Percentiles rank a stretch among this genome's conserved stretches.
Evolutionary conservation across 192 early-diverging fungal species (phyloP).

Genomic region (Backusella westeae): DNA sequence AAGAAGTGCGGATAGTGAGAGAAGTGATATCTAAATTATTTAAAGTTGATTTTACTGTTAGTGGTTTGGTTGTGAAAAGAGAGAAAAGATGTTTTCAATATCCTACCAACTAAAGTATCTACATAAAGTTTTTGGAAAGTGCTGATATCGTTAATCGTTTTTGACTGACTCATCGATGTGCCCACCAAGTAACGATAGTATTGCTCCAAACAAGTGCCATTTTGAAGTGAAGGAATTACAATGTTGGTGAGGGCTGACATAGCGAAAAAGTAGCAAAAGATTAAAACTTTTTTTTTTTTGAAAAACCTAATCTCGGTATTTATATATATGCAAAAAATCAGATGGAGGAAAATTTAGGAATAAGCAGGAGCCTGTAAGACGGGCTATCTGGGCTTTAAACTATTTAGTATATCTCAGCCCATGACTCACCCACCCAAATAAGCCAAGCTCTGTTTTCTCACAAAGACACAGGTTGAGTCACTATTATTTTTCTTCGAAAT

Average conservation of each 20-base stretch:
- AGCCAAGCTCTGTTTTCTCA: conserved; percentile 4
- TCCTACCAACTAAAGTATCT: conserved; percentile 25
- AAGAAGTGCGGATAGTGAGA: conserved; percentile 17
- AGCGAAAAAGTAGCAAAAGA: conserved; percentile 5
- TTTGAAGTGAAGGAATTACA: conserved; percentile 5
- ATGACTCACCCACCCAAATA: conserved; percentile 2
- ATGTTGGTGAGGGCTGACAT: conserved; percentile 1
- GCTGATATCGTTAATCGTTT: conserved; percentile 2
- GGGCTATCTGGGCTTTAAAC: not conserved
- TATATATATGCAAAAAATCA: conserved; percentile 1
- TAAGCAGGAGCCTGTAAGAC: not conserved
- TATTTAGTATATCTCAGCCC: not conserved
- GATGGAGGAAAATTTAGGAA: not conserved
- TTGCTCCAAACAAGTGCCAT: conserved; percentile 6
- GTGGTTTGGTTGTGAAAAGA: not conserved
- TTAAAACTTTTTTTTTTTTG: not conserved
- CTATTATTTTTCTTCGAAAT: not conserved
- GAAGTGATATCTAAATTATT: conserved; percentile 20
- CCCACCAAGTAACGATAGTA: conserved; percentile 18
- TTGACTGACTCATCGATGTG: conserved; percentile 8
- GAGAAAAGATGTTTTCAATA: not conserved
- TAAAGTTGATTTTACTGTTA: not conserved
- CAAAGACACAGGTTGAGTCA: conserved; percentile 2
- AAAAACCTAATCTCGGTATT: not conserved
- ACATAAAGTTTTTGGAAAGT: conserved; percentile 23